phyloP scores from a whole-genome alignment of 495 filamentous ascomycete species.

The Talaromyces adpressus region DNA sequence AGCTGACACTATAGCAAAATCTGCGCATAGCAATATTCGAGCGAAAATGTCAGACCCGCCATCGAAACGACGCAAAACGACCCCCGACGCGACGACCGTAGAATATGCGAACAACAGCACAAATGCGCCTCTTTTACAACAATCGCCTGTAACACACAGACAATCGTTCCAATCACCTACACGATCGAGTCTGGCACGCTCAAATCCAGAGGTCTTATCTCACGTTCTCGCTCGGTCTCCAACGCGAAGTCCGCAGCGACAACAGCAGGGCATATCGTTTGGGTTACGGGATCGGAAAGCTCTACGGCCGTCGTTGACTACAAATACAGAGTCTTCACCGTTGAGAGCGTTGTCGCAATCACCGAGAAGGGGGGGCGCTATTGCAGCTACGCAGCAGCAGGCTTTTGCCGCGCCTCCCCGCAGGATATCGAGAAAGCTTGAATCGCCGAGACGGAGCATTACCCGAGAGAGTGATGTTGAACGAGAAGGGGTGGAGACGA shows the following conservation, averaged over 20 bases:
- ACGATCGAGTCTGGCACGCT: conserved; percentile 54
- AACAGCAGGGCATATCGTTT: conserved; percentile 17
- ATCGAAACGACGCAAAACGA: conserved; percentile 56
- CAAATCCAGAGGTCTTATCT: conserved; percentile 52
- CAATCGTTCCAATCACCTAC: conserved; percentile 63
- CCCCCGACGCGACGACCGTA: conserved; percentile 21
- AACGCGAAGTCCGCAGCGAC: conserved; percentile 15
- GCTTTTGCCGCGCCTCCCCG: conserved; percentile 34
- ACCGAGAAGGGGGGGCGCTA: conserved; percentile 21
- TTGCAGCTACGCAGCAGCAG: conserved; percentile 24
- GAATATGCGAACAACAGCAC: conserved; percentile 15
- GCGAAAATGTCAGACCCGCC: conserved; percentile 45
- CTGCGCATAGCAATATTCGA: not conserved
- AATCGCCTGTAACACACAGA: conserved; percentile 23
- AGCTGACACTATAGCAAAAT: not conserved
- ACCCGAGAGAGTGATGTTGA: not conserved
- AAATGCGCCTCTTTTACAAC: conserved; percentile 6
- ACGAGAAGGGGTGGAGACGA: conserved; percentile 1
- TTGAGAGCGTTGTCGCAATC: conserved; percentile 25
- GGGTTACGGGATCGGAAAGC: conserved; percentile 31
- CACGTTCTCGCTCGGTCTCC: conserved; percentile 37
- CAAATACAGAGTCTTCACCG: conserved; percentile 30
- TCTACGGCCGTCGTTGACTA: conserved; percentile 29
- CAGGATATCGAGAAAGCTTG: conserved; percentile 31
- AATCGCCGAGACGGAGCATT: conserved; percentile 18